Percentiles rank a stretch among this genome's conserved stretches.
These are phyloP conservation scores for Russula abietina DNA, from an alignment of 768 basidiomycete genomes.

Conservation along the genomic window DNA sequence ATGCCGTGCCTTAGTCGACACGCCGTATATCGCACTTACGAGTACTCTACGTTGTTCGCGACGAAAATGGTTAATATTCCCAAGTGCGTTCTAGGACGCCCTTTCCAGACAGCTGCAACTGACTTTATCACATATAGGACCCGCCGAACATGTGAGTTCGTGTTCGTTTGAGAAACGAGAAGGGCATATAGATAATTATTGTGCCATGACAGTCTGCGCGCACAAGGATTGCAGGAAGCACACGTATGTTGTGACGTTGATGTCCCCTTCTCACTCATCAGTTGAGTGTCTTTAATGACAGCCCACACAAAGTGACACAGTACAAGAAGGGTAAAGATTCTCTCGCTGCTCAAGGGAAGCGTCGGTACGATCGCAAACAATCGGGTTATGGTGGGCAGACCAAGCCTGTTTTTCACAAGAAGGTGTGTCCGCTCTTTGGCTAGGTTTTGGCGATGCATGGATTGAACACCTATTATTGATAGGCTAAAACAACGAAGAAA, in stretches of 20 bases:
- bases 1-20: conserved; percentile 1
- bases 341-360: conserved; percentile 96
- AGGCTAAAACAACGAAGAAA: conserved; percentile 99
- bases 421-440: conserved; percentile 46
- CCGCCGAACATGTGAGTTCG: conserved; percentile 87
- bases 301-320: conserved; percentile 98
- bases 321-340: conserved; percentile 99
- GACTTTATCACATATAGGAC: conserved; percentile 48
- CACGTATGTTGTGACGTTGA: conserved; percentile 56
- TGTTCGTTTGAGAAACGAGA: conserved; percentile 32
- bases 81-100: conserved; percentile 52
- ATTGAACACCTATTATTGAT: conserved; percentile 12
- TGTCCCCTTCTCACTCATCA: background rate
- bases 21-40: background rate
- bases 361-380: conserved; percentile 99
- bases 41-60: background rate
- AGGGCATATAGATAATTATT: conserved; percentile 20
- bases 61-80: conserved; percentile 89
- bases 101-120: background rate
- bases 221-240: conserved; percentile 96
- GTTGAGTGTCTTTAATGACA: conserved; percentile 30
- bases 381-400: conserved; percentile 99
- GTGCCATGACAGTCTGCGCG: conserved; percentile 67
- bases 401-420: conserved; percentile 99
- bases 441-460: background rate